Percentiles rank a stretch among this genome's conserved stretches.
Evolutionary conservation across 768 basidiomycete species (phyloP).

Genomic region (Xerocomellus intermedius): DNA sequence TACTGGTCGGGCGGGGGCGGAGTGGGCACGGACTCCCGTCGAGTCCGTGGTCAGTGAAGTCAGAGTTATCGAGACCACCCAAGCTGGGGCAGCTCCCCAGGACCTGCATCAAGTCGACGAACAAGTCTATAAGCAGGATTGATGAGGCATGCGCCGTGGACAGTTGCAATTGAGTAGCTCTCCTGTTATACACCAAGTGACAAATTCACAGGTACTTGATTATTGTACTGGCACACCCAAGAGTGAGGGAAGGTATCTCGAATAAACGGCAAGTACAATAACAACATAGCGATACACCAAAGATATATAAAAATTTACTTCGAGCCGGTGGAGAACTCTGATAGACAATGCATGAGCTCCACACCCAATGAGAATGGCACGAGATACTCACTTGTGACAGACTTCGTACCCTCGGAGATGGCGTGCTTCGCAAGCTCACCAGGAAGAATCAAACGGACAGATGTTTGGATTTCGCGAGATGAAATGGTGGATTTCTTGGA

Average conservation of each 20-base stretch:
- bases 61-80: neutral
- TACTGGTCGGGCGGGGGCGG: no score
- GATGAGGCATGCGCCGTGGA: no score
- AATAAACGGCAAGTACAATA: slow-evolving; percentile 33
- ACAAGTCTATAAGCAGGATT: no score
- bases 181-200: neutral
- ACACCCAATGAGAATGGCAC: neutral
- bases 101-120: neutral
- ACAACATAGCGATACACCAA: slow-evolving; percentile 33
- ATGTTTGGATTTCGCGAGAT: slow-evolving; percentile 87
- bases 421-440: slow-evolving; percentile 88
- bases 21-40: neutral
- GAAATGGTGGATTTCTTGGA: slow-evolving; percentile 91
- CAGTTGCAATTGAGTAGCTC: no score
- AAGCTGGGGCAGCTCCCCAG: neutral
- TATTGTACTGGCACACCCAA: neutral
- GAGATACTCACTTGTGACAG: slow-evolving; percentile 56
- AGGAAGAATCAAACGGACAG: slow-evolving; percentile 78
- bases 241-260: slow-evolving; percentile 26
- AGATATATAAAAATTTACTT: slow-evolving; percentile 40
- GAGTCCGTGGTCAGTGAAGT: neutral
- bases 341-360: slow-evolving; percentile 12
- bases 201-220: neutral
- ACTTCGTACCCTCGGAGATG: slow-evolving; percentile 81
- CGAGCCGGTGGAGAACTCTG: slow-evolving; percentile 61